Evolutionary conservation across 805 yeast genomes (phyloP), one percentile per base, ranked within the genome.

Genomic region (Myxozyma melibiosi): DNA sequence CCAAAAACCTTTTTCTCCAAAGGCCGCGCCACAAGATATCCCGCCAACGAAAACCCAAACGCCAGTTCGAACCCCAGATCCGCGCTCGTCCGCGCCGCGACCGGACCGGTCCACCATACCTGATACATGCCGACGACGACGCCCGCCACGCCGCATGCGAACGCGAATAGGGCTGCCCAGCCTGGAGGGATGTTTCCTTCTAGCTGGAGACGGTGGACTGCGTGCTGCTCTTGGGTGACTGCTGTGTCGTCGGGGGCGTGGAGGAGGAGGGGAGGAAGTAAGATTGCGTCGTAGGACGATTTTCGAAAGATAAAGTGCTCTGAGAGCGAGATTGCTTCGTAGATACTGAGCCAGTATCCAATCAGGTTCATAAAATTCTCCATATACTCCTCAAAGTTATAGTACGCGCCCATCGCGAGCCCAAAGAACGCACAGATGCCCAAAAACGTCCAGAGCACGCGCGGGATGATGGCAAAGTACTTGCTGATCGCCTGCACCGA

Each of bases 271-370:
- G n/a, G n/a, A n/a, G n/a, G 22, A 8, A 11, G 34, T 2, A 43
- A 37, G 20, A 43, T 43, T 2, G 16, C 81, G 74, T 88, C 88
- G 59, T 80, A 83, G 27, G 73, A 64, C 63, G 78, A 76, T 16
- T n/a, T 27, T 41, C 86, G 83, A 81, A 82, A 86, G 70, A 90
- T 78, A 70, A 88, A 84, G 73, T 90, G 97, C 73, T 90, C 97
- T 38, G 88, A 80, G n/a, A 86, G 71, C 28, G 82, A 73, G 71
- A 91, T 84, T 47, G 87, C 82, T 67, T 82, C 83, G 75, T 90
- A 91, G 68, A 90, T 85, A 58, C 96, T 88, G 70, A 90, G 79
- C 82, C 92, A 90, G 79, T 91, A 91, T 64, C 88, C 92, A 72
- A 91, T 90, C 70, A 90, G 75, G 76, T 88, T 84, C 97, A 91